phyloP scores from a whole-genome alignment of 306 rosid genomes.

The Myrica gale region DNA sequence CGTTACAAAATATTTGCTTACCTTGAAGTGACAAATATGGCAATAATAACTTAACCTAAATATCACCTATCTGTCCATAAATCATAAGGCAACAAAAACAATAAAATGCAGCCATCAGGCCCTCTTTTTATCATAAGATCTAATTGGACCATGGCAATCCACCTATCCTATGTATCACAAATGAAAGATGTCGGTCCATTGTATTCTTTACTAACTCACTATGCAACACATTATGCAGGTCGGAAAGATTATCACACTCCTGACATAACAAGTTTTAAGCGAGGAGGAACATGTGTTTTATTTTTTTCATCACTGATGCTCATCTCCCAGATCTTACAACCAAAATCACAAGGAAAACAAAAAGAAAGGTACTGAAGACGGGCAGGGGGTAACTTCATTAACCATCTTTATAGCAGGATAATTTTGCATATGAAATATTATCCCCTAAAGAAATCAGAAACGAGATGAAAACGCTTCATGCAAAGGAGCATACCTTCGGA shows the following conservation, averaged over 20 bases:
- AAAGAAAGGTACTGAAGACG: not conserved
- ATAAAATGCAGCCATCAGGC: not conserved
- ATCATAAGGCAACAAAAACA: too few species aligned
- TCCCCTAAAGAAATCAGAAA: constrained; percentile 8
- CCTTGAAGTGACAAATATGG: too few species aligned
- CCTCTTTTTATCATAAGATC: not conserved
- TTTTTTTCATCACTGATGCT: too few species aligned
- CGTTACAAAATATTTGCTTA: too few species aligned
- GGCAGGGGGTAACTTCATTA: not conserved
- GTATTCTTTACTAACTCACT: too few species aligned
- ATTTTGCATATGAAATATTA: not conserved
- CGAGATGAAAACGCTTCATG: constrained; percentile 18
- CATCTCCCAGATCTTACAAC: not conserved
- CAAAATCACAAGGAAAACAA: not conserved
- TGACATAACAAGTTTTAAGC: not conserved
- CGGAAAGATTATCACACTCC: not conserved
- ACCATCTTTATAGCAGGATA: not conserved
- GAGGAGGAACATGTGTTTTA: too few species aligned
- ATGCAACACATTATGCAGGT: not conserved
- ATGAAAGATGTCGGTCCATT: not conserved
- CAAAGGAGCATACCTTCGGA: constrained; percentile 47
- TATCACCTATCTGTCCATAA: not conserved
- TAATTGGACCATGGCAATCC: not conserved
- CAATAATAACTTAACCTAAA: not conserved
- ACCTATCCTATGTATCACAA: not conserved